Base-by-base conservation (phyloP, 306 rosid genomes). In the Vicia sativa region DNA sequence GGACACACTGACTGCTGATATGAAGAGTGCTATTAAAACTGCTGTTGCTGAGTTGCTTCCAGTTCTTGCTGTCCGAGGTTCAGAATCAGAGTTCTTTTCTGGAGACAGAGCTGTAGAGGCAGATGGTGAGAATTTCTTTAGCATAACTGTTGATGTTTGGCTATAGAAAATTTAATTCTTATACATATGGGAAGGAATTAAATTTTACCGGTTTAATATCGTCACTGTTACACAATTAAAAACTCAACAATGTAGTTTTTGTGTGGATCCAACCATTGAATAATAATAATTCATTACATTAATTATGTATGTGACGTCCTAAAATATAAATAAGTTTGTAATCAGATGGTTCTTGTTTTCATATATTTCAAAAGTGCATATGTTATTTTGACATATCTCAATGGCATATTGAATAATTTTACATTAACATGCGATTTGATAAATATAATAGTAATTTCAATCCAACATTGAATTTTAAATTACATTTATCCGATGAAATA, bases 41-140 rank as follows among this genome's bases (percentile, higher is more conserved):
- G 89, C 96, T 12, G 99, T 95, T 64, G 97, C 96, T 5, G 99
- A 90, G 80, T 78, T 95, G 56, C 96, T 95, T 80, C 97, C 97
- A 0, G 82, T 90, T 76, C 95, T 95, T 81, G 83, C 87, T 66
- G 59, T 83, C 18, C 88, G 96, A 65, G 89, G 88, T 62, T 71
- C 81, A 58, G 96, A 90, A 74, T 84, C 87, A 12, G 99, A 90
- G 68, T 87, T 85, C 71, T 75, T 88, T 43, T 76, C 96, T 26
- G 96, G 87, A 54, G 99, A 95, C 81, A 84, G 89, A 82, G 62
- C 79, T 45, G 73, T 74, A 39, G 96, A 93, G 70, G 73, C 89
- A 77, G 98, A 93, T 67, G 98, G 98, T 93, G 84, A 87, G 93
- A 60, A 45, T 70, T 76, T 65, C 25, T 57, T 66, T 79, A 23